Base-by-base conservation (phyloP, 805 yeast species). In the Starmera dryadoides region DNA sequence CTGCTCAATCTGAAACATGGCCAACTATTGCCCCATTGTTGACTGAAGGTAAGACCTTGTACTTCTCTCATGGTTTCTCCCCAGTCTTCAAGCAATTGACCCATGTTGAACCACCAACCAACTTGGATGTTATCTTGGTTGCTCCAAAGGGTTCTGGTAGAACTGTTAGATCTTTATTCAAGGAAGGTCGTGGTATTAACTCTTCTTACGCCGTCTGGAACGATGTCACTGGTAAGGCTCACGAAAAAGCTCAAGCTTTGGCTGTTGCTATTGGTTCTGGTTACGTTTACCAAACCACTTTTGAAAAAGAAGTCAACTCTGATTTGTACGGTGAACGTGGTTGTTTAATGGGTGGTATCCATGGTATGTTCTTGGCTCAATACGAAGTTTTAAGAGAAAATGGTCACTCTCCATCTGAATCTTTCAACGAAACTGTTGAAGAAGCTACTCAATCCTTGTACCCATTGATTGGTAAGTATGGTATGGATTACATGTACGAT, bases 131-230 rank as follows among this genome's bases (percentile, higher is more conserved):
- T 55, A 93, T 93, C 73, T 78, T 93, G 64, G 98, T 91, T 63
- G 98, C 98, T 69, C 98, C 98, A 75, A 93, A 93, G 85, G 98
- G 98, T 68, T 91, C 98, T 49, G 98, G 98, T 75, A 88, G 98
- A 79, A 93, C 98, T 58, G 98, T 93, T 57, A 86, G 98, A 80
- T 83, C 98, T 49, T 76, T 93, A 62, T 93, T 93, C 93, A 91
- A 93, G 78, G 98, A 93, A 77, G 98, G 98, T 68, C 89, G 98
- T 75, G 98, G 98, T 79, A 93, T 93, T 69, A 93, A 93, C 91
- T 93, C 98, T 40, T 91, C 98, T 42, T 93, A 86, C 74, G 98
- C 98, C 56, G 96, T 93, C 66, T 93, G 96, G 96, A 94, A 93
- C 74, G 97, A 93, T 68, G 97, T 91, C 52, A 69, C 96, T 59